Percentiles rank a stretch among this genome's conserved stretches.
Evolutionary conservation across 2,329 filamentous ascomycete genomes (phyloP).

Genomic region (Penicillium brasilianum): DNA sequence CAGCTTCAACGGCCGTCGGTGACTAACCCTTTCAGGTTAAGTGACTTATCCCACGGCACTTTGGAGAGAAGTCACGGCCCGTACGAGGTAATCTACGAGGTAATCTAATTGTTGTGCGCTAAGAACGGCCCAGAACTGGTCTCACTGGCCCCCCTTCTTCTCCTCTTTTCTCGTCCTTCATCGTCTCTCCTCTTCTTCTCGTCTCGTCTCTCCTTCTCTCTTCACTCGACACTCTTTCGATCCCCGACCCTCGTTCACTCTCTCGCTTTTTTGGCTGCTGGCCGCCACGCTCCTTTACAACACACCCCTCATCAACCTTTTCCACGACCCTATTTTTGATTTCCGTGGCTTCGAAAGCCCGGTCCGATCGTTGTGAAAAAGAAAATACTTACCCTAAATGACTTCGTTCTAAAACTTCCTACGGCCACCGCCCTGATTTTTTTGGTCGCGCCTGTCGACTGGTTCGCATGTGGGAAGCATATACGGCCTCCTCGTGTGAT

Average conservation of each 20-base stretch:
- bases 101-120: constrained; percentile 18
- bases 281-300: constrained; percentile 35
- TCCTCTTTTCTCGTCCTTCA: constrained; percentile 26
- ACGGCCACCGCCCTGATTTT: constrained; percentile 3
- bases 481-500: neutral
- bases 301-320: constrained; percentile 5
- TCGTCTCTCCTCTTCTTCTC: constrained; percentile 15
- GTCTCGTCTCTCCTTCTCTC: constrained; percentile 23
- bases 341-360: neutral
- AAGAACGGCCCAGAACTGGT: constrained; percentile 27
- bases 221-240: constrained; percentile 10
- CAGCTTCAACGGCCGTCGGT: neutral
- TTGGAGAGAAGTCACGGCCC: too few relatives aligned
- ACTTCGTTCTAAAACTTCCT: constrained; percentile 10
- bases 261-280: constrained; percentile 27
- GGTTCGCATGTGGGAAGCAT: constrained; percentile 12
- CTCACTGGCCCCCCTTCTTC: constrained; percentile 13
- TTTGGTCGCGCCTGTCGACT: constrained; percentile 19
- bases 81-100: too few relatives aligned
- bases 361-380: neutral
- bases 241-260: constrained; percentile 25
- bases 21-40: neutral
- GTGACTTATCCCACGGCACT: too few relatives aligned
- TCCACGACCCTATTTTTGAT: constrained; percentile 22
- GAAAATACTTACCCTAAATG: constrained; percentile 22